Base-by-base conservation (phyloP, 148 eudicot species). In the Camellia japonica region DNA sequence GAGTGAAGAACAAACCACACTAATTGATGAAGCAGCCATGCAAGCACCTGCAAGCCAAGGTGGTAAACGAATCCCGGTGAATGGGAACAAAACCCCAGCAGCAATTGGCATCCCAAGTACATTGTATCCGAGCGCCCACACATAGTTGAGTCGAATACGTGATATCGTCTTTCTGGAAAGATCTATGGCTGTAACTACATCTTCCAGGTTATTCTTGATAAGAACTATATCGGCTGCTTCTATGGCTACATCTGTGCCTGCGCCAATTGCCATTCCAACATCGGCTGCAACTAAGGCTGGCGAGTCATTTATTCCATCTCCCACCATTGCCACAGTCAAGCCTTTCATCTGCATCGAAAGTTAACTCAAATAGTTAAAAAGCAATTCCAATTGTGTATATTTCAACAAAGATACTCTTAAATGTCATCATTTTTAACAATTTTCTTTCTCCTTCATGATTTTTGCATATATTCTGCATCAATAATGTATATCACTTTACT, bases 41-140 rank as follows among this genome's bases (percentile, higher is more conserved):
- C 97, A 93, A 78, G 97, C 99, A 46, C 99, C 97, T 38, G 99
- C 99, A 73, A 95, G 88, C 99, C 99, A 95, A 68, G 99, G 99
- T 18, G 97, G 99, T 58, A 95, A 82, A 19, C 97, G 94, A 44
- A 95, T 87, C 47, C 99, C 97, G 3, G 89, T 89, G 82, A 91
- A 92, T 18, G 99, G 99, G 83, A 89, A 95, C 15, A 95, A 76
- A 30, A 92, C 43, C 76, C 99, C 99, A 15, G 97, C 94, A 68
- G 99, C 99, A 73, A 93, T 80, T 15, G 99, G 99, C 93, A 95
- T 87, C 65, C 92, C 97, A 3, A 95, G 93, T 12, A 95, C 82
- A 77, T 95, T 95, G 88, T 95, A 95, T 59, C 99, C 97, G 4
- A 95, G 99, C 3, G 99, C 99, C 97, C 99, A 95, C 4, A 95